phyloP scores from a whole-genome alignment of 345 rosid genomes.

The Eucalyptus marginata region DNA sequence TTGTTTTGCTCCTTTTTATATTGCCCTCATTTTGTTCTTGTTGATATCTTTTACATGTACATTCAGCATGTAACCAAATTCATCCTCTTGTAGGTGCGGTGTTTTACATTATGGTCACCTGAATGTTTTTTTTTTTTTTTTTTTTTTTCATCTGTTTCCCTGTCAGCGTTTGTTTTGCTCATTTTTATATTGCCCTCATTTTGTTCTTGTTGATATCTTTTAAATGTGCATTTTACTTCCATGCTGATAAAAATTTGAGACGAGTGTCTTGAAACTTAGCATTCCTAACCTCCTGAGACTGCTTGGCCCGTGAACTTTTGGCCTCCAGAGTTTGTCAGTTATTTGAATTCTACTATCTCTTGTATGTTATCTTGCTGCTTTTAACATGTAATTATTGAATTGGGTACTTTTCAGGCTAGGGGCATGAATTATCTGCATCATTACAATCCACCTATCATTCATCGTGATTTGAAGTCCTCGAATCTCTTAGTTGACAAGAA shows the following conservation, averaged over 20 bases:
- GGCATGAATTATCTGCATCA: slow-evolving; percentile 97
- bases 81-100: background rate
- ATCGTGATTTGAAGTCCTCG: slow-evolving; percentile 97
- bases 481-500: slow-evolving; percentile 91
- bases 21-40: background rate
- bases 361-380: background rate
- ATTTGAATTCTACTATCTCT: background rate
- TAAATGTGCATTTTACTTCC: background rate
- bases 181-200: background rate
- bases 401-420: slow-evolving; percentile 51
- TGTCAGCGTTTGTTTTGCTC: background rate
- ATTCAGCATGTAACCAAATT: background rate
- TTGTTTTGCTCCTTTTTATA: background rate
- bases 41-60: background rate
- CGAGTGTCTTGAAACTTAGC: background rate
- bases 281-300: background rate
- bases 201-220: background rate
- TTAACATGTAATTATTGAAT: background rate
- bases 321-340: background rate
- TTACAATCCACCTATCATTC: slow-evolving; percentile 85
- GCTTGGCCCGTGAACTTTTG: background rate
- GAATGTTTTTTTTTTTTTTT: background rate
- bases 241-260: background rate
- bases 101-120: background rate
- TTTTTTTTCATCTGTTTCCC: background rate